Base-by-base conservation (phyloP, 2,329 filamentous ascomycete genomes). In the Pyrenochaeta sp. region DNA sequence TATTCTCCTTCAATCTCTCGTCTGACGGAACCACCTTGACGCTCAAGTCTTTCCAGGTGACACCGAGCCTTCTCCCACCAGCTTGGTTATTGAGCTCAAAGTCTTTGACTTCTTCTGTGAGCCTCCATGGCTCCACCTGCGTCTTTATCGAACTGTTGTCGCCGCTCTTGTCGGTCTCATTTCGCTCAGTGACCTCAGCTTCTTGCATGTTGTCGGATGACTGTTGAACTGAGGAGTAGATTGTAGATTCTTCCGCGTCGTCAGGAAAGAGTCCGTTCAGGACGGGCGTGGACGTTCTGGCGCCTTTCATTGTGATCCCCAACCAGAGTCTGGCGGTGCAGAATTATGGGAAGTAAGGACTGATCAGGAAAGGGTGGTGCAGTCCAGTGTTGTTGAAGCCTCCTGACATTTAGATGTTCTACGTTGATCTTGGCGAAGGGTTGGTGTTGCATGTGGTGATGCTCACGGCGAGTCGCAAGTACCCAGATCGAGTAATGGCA, bases 31-130 rank as follows among this genome's bases (percentile, higher is more conserved):
- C 73, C n/a, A 88, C 88, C 65, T 86, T 84, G 13, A 92, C 88
- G 0, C 82, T 89, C 35, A 92, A 74, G 55, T 88, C 79, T 67
- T 86, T 87, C 76, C 86, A 92, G 2, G 89, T 75, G 1, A 92
- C 85, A 2, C 88, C 88, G n/a, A n/a, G n/a, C n/a, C n/a, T n/a
- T n/a, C n/a, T n/a, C n/a, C n/a, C 7, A n/a, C 14, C 11, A 19
- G 29, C 29, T 32, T 18, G 29, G 11, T 28, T n/a, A 17, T 17
- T 32, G 29, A 32, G 13, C 29, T 32, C 7, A 32, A 32, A 32
- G 29, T 32, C 29, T 17, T 32, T 15, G 4, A 32, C 29, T 15
- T 32, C 29, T 6, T 32, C 29, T 9, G 29, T 6, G 14, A 32
- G 11, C 11, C 29, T 32, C 29, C 29, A 32, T 17, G 15, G 10